Evolutionary conservation across 179 eudicot species (phyloP).

Genomic region (Silene vulgaris): DNA sequence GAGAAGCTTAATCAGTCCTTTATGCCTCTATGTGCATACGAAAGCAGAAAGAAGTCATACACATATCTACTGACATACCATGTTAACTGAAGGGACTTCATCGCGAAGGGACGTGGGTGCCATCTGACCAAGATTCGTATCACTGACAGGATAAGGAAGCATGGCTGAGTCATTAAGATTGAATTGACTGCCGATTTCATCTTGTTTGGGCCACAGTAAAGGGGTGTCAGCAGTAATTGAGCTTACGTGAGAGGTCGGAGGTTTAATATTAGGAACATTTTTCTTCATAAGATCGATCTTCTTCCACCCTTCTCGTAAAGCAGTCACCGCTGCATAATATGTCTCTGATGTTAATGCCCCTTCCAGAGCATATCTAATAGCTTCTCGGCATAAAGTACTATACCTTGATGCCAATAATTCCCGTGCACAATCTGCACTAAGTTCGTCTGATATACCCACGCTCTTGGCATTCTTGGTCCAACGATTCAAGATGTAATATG

Average conservation of each 20-base stretch:
- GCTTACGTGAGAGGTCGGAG: slow-evolving; percentile 42
- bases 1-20: slow-evolving; percentile 12
- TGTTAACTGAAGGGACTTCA: slow-evolving; percentile 33
- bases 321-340: slow-evolving; percentile 49
- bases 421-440: slow-evolving; percentile 29
- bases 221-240: slow-evolving; percentile 36
- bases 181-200: slow-evolving; percentile 31
- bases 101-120: slow-evolving; percentile 37
- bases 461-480: slow-evolving; percentile 81
- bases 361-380: slow-evolving; percentile 66
- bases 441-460: slow-evolving; percentile 39
- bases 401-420: slow-evolving; percentile 57
- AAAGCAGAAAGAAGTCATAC: slow-evolving; percentile 13
- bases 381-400: slow-evolving; percentile 66
- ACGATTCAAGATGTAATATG: slow-evolving; percentile 78
- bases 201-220: slow-evolving; percentile 44
- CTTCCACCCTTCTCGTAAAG: slow-evolving; percentile 60
- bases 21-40: not conserved
- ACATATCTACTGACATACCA: slow-evolving; percentile 22
- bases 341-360: slow-evolving; percentile 63
- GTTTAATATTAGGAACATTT: slow-evolving; percentile 46
- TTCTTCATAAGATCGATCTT: slow-evolving; percentile 53
- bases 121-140: slow-evolving; percentile 36
- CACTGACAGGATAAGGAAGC: slow-evolving; percentile 30
- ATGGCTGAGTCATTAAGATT: slow-evolving; percentile 36